Evolutionary conservation across 2,329 filamentous ascomycete species (phyloP).

Genomic region (Pseudofabraea citricarpa): DNA sequence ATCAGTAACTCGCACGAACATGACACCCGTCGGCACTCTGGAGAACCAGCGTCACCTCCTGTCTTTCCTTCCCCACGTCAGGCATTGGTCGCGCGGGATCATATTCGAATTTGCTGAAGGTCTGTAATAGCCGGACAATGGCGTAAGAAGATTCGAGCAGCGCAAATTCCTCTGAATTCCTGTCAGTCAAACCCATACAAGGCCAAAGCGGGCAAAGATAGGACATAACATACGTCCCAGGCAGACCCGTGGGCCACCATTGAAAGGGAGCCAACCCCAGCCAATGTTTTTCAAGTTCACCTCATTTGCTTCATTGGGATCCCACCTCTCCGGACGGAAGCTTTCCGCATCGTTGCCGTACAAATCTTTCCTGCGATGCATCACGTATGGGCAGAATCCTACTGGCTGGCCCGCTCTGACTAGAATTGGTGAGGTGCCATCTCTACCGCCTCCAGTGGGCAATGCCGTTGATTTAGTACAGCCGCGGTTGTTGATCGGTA

Average conservation of each 20-base stretch:
- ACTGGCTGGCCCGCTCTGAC: slow-evolving; percentile 18
- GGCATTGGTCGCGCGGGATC: neutral
- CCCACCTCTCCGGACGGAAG: slow-evolving; percentile 75
- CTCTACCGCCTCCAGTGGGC: slow-evolving; percentile 25
- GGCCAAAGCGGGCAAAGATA: too few species aligned
- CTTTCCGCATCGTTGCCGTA: slow-evolving; percentile 67
- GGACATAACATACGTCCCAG: too few species aligned
- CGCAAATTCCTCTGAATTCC: neutral
- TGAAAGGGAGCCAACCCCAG: slow-evolving; percentile 75
- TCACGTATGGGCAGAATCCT: slow-evolving; percentile 17
- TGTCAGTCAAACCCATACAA: too few species aligned
- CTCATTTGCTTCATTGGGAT: too few species aligned
- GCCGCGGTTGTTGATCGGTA: slow-evolving; percentile 21
- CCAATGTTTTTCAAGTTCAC: slow-evolving; percentile 41
- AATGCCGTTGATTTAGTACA: slow-evolving; percentile 20
- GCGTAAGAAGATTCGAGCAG: neutral
- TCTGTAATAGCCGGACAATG: neutral
- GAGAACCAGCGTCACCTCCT: neutral
- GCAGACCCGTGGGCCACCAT: slow-evolving; percentile 61
- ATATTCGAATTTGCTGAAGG: neutral
- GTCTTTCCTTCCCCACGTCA: neutral
- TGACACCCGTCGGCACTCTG: neutral
- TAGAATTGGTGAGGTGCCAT: slow-evolving; percentile 21
- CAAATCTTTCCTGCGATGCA: slow-evolving; percentile 41
- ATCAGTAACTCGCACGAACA: too few species aligned